Percentiles rank a stretch among this genome's conserved stretches.
These are phyloP conservation scores for Tinospora cordifolia DNA, from an alignment of 164 flowering plant species.

Conservation along the genomic window DNA sequence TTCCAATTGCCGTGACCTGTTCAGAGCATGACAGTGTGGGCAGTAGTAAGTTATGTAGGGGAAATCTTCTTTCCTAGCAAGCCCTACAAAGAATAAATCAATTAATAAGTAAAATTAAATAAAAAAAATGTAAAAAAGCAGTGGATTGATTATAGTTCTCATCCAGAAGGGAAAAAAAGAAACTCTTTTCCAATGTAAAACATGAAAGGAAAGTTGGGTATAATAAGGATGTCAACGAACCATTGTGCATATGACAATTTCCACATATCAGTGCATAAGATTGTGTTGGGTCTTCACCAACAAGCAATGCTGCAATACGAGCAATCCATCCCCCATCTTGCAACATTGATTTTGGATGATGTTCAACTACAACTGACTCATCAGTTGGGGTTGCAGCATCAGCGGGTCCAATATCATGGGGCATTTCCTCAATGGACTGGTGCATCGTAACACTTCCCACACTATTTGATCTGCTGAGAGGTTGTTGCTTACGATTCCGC, in stretches of 20 bases:
- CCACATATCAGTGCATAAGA: slow-evolving; percentile 92
- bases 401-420: slow-evolving; percentile 21
- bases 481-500: slow-evolving; percentile 55
- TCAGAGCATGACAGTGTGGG: slow-evolving; percentile 76
- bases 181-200: neutral
- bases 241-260: slow-evolving; percentile 93
- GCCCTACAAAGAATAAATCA: slow-evolving; percentile 49
- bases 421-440: slow-evolving; percentile 32
- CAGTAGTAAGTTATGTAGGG: slow-evolving; percentile 76
- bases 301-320: slow-evolving; percentile 82
- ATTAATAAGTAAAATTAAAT: neutral
- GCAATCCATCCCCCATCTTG: slow-evolving; percentile 81
- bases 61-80: slow-evolving; percentile 85
- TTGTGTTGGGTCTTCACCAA: slow-evolving; percentile 92
- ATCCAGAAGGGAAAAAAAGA: neutral
- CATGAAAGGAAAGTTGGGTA: neutral
- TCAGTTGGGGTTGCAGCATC: slow-evolving; percentile 21
- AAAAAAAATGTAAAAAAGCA: neutral
- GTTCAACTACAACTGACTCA: slow-evolving; percentile 48
- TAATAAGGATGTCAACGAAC: slow-evolving; percentile 27
- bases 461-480: slow-evolving; percentile 37
- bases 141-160: too few relatives aligned
- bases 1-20: slow-evolving; percentile 39
- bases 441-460: slow-evolving; percentile 30
- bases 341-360: slow-evolving; percentile 35